Base-by-base conservation (phyloP, 1,139 yeast species). In the Yamadazyma buinensis region DNA sequence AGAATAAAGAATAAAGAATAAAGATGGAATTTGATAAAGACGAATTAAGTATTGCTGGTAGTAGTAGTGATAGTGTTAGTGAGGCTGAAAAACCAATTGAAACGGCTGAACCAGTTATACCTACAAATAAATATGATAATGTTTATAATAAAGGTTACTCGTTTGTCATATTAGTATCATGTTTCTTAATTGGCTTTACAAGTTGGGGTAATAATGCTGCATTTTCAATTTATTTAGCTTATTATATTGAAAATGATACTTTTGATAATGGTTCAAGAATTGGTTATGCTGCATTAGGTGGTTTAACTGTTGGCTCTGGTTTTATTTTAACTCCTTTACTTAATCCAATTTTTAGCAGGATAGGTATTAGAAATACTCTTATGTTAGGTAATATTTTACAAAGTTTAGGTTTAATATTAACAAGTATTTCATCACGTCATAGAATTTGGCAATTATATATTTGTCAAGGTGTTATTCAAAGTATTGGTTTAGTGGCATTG, bases 171-270 rank as follows among this genome's bases (percentile, higher is more conserved):
- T 60, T 64, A 9, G 42, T 62, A 11, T 59, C 63, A 2, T 53
- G 54, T 10, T 60, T 64, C 39, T 34, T 59, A 3, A 43, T 61
- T 18, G 57, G 59, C 52, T 59, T 65, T 21, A 47, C 58, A 36
- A 57, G 73, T 0, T 69, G 69, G 62, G 75, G 75, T 1, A 64
- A 64, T 61, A 64, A 67, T 33, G 60, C 70, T 22, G 66, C 70
- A 6, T 69, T 55, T 43, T 70, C 71, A 23, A 55, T 69, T 18
- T 70, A 64, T 41, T 65, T 67, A 32, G 57, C 68, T 7, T 52
- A 64, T 39, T 69, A 69, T 41, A 37, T 49, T 2, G 48, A 59
- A 20, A 47, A 63, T 1, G 52, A 53, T 27, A 36, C 57, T 3
- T 55, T 46, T 34, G 30, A 30, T 6, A 54, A 52, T 2, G 58